Evolutionary conservation across 2,329 filamentous ascomycete species (phyloP).

Genomic region (Aspergillus texensis): DNA sequence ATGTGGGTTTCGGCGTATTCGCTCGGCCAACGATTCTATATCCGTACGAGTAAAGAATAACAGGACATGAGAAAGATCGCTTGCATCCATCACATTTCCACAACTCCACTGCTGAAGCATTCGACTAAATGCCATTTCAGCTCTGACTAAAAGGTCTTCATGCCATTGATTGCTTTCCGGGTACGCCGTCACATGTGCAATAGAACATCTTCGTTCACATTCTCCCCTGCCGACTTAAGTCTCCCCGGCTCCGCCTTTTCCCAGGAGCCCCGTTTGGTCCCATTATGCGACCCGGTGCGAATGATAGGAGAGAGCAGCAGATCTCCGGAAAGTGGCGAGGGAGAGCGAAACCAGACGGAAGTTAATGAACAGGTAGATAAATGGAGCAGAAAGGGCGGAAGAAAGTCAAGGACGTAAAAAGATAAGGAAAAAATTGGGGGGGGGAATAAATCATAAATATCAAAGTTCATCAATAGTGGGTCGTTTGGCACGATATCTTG

Average conservation of each 20-base stretch:
- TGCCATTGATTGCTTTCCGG: slow-evolving; percentile 24
- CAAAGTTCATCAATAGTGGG: slow-evolving; percentile 37
- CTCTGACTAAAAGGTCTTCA: slow-evolving; percentile 13
- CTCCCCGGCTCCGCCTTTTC: background rate
- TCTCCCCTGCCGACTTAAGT: background rate
- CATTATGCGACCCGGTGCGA: background rate
- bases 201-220: slow-evolving; percentile 5
- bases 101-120: slow-evolving; percentile 24
- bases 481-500: slow-evolving; percentile 42
- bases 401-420: slow-evolving; percentile 5
- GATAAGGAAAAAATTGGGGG: slow-evolving; percentile 2
- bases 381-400: background rate
- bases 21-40: slow-evolving; percentile 19
- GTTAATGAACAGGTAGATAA: slow-evolving; percentile 8
- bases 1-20: background rate
- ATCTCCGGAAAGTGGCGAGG: background rate
- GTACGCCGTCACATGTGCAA: slow-evolving; percentile 31
- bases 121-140: slow-evolving; percentile 5
- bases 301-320: background rate
- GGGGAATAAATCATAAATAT: slow-evolving; percentile 19
- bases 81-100: slow-evolving; percentile 20
- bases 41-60: slow-evolving; percentile 16
- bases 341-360: slow-evolving; percentile 6
- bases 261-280: background rate
- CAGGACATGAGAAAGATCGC: slow-evolving; percentile 13